Conservation (phyloP, 2,329 filamentous ascomycete species). For the Aspergillus glaucus region DNA sequence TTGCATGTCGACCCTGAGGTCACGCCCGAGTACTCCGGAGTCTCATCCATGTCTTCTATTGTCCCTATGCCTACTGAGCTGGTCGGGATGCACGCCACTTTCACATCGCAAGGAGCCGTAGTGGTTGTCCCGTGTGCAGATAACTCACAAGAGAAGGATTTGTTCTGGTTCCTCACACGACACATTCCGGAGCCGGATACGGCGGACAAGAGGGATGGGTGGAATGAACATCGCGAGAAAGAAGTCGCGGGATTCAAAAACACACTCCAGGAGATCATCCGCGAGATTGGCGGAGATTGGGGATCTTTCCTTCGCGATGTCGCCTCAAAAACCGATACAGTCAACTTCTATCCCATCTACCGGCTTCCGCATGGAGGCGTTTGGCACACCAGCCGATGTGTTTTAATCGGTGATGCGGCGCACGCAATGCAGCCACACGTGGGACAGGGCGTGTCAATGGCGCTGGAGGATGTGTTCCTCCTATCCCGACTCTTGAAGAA, state of each 20-base stretch:
- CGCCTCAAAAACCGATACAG: slow-evolving; percentile 8
- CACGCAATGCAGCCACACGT: slow-evolving; percentile 33
- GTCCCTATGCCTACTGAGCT: slow-evolving; percentile 3
- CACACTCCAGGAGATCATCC: slow-evolving; percentile 8
- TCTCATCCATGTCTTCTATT: slow-evolving; percentile 15
- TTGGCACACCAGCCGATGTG: slow-evolving; percentile 31
- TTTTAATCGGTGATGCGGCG: slow-evolving; percentile 27
- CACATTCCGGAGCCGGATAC: slow-evolving; percentile 17
- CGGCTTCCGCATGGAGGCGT: slow-evolving; percentile 25
- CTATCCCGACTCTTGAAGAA: slow-evolving; percentile 20
- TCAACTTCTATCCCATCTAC: slow-evolving; percentile 31
- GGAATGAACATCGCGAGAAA: slow-evolving; percentile 20
- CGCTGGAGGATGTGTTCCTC: slow-evolving; percentile 43
- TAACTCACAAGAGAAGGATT: slow-evolving; percentile 7
- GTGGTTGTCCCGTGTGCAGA: slow-evolving; percentile 17
- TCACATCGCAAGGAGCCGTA: slow-evolving; percentile 22
- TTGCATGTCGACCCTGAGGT: slow-evolving; percentile 21
- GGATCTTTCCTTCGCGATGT: slow-evolving; percentile 10
- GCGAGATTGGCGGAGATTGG: slow-evolving; percentile 13
- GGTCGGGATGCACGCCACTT: slow-evolving; percentile 1
- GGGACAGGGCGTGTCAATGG: slow-evolving; percentile 50
- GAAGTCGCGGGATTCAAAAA: slow-evolving; percentile 20
- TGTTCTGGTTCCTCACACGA: slow-evolving; percentile 25
- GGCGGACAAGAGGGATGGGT: slow-evolving; percentile 19
- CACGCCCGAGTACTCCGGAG: slow-evolving; percentile 29